Evolutionary conservation across 371 early-diverging fungal genomes (phyloP), one percentile per base, ranked within the genome.

Genomic region (Mucor circinelloides): DNA sequence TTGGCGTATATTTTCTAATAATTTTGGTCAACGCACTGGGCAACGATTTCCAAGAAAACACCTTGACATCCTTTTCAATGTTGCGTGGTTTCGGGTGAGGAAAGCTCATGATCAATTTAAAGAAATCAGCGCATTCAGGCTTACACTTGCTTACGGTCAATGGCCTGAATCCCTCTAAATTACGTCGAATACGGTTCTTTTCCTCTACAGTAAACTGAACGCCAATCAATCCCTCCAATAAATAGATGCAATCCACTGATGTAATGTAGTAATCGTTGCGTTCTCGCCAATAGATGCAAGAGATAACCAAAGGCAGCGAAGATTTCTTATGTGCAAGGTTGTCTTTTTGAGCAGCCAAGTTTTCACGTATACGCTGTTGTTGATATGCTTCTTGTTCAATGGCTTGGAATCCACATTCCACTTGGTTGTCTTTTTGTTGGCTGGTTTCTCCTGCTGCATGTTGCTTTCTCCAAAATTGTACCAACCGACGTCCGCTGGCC

Each of bases 21-120:
- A 93, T 91, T 73, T 92, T 93, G 40, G 85, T 85, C 13, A 93
- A 82, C 0, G 90, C 91, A 30, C 79, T 78, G 0, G 86, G 84
- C 12, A 93, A 69, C 0, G 86, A 82, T 56, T 80, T 80, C 94
- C 94, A 94, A 6, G 85, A 81, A 76, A 92, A 94, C 0, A 92
- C 93, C 72, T 93, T 93, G 75, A 94, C 88, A 61, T 93, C 93
- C 71, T 94, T 94, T 73, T 94, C 94, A 63, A 93, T 93, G 68
- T 94, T 93, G 17, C 95, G 74, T 15, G 95, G 95, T 76, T 90
- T 91, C 30, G 95, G 94, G 68, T 88, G 85, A 0, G 90, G 87
- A 68, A 91, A 94, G 6, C 87, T 77, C 95, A 94, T 94, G 74
- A 94, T 87, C 38, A 86, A 70, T 69, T 88, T 89, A 80, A 91